Percentiles rank a stretch among this genome's conserved stretches.
Evolutionary conservation across 257 asterid genomes (phyloP).

Genomic region (Fraxinus pennsylvanica): DNA sequence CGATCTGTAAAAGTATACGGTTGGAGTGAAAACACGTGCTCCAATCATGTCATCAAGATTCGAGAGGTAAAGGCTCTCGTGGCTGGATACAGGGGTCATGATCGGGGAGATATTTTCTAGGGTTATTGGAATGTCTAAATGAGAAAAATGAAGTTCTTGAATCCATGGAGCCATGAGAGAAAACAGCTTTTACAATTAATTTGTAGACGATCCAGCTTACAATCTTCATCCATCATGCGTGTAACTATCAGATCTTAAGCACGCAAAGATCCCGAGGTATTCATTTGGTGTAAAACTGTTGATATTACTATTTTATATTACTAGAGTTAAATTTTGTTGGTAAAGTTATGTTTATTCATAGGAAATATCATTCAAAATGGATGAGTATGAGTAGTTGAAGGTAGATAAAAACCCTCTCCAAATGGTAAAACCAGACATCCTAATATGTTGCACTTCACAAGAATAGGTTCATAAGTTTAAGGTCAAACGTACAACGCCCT

Average conservation of each 20-base stretch:
- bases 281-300: slow-evolving; percentile 37
- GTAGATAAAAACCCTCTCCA: slow-evolving; percentile 1
- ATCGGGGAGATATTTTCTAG: slow-evolving; percentile 46
- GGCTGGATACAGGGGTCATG: slow-evolving; percentile 41
- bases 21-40: slow-evolving; percentile 77
- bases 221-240: slow-evolving; percentile 1
- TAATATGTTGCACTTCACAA: background rate
- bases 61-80: slow-evolving; percentile 70
- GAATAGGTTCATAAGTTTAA: background rate
- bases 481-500: background rate
- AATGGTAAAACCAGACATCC: background rate
- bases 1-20: slow-evolving; percentile 63
- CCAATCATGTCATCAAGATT: slow-evolving; percentile 93
- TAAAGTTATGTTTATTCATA: slow-evolving; percentile 29
- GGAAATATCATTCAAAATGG: slow-evolving; percentile 30
- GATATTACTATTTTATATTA: slow-evolving; percentile 19
- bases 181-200: slow-evolving; percentile 13
- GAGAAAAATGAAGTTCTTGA: slow-evolving; percentile 74
- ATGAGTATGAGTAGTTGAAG: slow-evolving; percentile 16
- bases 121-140: slow-evolving; percentile 56
- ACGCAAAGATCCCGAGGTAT: slow-evolving; percentile 24
- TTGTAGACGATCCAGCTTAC: slow-evolving; percentile 19
- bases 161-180: slow-evolving; percentile 53
- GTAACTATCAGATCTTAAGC: slow-evolving; percentile 4
- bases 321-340: slow-evolving; percentile 25